Evolutionary conservation across 2,329 filamentous ascomycete genomes (phyloP).

Genomic region (Diaporthe amygdali): DNA sequence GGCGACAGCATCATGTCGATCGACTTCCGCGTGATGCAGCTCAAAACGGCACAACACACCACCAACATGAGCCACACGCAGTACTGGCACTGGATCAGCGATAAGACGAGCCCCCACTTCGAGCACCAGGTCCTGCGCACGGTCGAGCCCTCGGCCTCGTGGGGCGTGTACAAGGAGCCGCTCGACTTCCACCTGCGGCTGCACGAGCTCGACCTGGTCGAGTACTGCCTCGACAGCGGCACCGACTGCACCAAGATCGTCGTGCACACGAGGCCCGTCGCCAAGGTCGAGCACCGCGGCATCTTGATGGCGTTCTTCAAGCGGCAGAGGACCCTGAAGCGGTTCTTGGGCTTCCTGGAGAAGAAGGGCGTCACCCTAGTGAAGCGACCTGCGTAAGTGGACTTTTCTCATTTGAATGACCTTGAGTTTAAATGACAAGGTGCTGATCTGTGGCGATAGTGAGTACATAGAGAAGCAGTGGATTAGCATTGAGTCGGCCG

Average conservation of each 20-base stretch:
- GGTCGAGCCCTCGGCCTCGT: conserved; percentile 42
- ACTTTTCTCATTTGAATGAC: not conserved
- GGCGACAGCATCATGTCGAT: conserved; percentile 47
- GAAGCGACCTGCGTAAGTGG: conserved; percentile 47
- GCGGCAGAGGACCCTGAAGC: conserved; percentile 55
- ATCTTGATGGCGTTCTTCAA: conserved; percentile 59
- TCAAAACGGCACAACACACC: conserved; percentile 54
- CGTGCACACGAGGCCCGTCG: conserved; percentile 41
- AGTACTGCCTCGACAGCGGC: conserved; percentile 40
- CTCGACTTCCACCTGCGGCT: conserved; percentile 56
- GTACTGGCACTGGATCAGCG: conserved; percentile 59
- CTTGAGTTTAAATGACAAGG: not conserved
- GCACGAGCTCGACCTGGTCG: conserved; percentile 51
- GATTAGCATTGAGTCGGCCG: conserved; percentile 41
- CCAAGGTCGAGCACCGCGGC: conserved; percentile 42
- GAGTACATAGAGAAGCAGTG: conserved; percentile 43
- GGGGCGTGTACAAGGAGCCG: conserved; percentile 56
- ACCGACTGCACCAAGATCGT: conserved; percentile 46
- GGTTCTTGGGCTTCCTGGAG: conserved; percentile 55
- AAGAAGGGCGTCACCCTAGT: conserved; percentile 48
- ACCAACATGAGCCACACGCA: conserved; percentile 55
- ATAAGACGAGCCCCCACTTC: conserved; percentile 41
- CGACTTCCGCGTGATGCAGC: conserved; percentile 58
- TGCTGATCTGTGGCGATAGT: conserved; percentile 30
- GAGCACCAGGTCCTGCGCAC: conserved; percentile 61